phyloP scores from a whole-genome alignment of 306 rosid genomes.

The Cicer bijugum region DNA sequence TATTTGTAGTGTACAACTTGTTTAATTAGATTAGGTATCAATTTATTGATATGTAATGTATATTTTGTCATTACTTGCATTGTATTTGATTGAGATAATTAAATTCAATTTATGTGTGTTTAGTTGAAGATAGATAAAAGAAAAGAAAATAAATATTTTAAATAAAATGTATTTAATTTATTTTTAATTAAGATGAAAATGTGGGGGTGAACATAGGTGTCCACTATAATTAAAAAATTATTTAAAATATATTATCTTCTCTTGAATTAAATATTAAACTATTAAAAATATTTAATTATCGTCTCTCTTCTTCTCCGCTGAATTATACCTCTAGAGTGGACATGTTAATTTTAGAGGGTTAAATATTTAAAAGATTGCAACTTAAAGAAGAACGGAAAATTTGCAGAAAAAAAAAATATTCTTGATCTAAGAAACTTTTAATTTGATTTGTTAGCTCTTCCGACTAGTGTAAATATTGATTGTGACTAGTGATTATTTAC shows the following conservation, averaged over 20 bases:
- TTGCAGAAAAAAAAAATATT: background rate
- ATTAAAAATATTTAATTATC: no score
- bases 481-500: background rate
- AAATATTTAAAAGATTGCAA: background rate
- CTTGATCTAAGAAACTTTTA: background rate
- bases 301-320: no score
- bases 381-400: background rate
- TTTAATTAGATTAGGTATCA: constrained; percentile 56
- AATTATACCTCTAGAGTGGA: background rate
- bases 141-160: no score
- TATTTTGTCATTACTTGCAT: constrained; percentile 53
- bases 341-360: background rate
- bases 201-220: no score
- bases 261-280: no score
- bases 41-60: constrained; percentile 34
- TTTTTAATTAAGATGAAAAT: no score
- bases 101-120: background rate
- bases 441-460: background rate
- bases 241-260: no score
- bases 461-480: background rate
- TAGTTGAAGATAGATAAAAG: no score
- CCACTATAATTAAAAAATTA: no score
- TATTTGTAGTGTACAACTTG: constrained; percentile 31
- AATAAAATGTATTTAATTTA: no score
- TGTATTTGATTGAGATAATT: constrained; percentile 29